Conservation (phyloP, 441 rosid species). For the Populus hybrid region DNA sequence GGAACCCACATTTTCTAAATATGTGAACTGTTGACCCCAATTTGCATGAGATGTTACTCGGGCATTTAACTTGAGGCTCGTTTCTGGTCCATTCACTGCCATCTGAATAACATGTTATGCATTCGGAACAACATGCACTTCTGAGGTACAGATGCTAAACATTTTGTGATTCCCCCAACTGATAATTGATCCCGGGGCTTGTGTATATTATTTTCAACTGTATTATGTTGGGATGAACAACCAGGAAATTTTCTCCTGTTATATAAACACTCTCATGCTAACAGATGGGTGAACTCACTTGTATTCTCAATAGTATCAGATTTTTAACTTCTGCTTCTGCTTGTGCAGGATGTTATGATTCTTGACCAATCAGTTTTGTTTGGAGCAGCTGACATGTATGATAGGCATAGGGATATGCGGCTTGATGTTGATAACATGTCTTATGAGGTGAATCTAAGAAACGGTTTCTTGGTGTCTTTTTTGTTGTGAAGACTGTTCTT, state of each 20-base stretch:
- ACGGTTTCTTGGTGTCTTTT: not conserved
- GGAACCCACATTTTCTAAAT: not conserved
- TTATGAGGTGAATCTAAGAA: slow-evolving; percentile 54
- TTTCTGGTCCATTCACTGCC: not conserved
- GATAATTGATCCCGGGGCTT: not conserved
- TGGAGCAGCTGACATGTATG: slow-evolving; percentile 65
- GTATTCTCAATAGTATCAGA: slow-evolving; percentile 8
- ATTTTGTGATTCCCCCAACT: not conserved
- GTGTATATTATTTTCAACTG: too few species aligned
- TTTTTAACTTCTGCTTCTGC: slow-evolving; percentile 12
- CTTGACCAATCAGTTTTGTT: slow-evolving; percentile 66
- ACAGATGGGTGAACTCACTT: not conserved
- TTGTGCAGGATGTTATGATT: slow-evolving; percentile 72
- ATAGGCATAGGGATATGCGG: slow-evolving; percentile 92
- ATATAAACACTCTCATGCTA: not conserved
- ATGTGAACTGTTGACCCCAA: not conserved
- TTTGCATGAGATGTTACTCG: not conserved
- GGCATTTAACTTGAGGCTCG: not conserved
- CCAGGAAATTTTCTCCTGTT: not conserved
- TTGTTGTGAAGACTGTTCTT: not conserved
- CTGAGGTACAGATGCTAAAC: not conserved
- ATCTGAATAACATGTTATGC: not conserved
- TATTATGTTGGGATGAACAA: not conserved
- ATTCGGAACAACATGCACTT: not conserved
- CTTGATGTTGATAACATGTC: slow-evolving; percentile 98